Conservation (phyloP, 2,329 filamentous ascomycete genomes). For the Dothistroma pini region DNA sequence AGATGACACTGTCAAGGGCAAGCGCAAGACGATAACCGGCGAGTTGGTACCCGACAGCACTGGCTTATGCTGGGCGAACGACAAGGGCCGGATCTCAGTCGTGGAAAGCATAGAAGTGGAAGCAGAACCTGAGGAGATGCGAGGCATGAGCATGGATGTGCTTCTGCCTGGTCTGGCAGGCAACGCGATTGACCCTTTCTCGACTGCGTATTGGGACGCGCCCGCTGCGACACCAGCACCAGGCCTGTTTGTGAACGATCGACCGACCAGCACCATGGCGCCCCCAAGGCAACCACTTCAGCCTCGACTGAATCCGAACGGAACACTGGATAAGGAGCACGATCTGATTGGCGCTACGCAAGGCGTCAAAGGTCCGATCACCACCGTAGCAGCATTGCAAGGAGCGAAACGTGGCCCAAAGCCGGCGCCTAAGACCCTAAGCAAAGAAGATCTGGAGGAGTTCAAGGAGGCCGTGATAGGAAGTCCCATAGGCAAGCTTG, state of each 20-base stretch:
- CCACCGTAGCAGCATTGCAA: slow-evolving; percentile 24
- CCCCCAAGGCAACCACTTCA: slow-evolving; percentile 43
- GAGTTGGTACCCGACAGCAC: slow-evolving; percentile 73
- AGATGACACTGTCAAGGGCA: slow-evolving; percentile 59
- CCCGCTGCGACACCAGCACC: slow-evolving; percentile 26
- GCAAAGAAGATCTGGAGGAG: slow-evolving; percentile 57
- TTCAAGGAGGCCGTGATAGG: slow-evolving; percentile 70
- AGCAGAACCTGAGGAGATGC: slow-evolving; percentile 33
- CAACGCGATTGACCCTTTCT: slow-evolving; percentile 78
- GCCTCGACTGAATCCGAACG: slow-evolving; percentile 35
- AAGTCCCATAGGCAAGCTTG: slow-evolving; percentile 68
- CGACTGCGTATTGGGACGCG: slow-evolving; percentile 70
- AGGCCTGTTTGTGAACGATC: slow-evolving; percentile 19
- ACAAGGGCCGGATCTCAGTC: slow-evolving; percentile 43
- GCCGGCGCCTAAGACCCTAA: slow-evolving; percentile 46
- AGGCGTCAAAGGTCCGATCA: slow-evolving; percentile 36
- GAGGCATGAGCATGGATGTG: slow-evolving; percentile 30
- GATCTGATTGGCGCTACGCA: slow-evolving; percentile 30
- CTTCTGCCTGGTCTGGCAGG: slow-evolving; percentile 29
- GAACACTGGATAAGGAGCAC: slow-evolving; percentile 15
- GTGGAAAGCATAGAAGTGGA: slow-evolving; percentile 44
- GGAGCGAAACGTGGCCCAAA: slow-evolving; percentile 36
- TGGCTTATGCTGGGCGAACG: slow-evolving; percentile 79
- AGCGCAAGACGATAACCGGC: slow-evolving; percentile 57
- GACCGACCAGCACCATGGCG: slow-evolving; percentile 29